A percentile compares a stretch with the other conserved stretches of the same genome.
Evolutionary conservation across 805 yeast genomes (phyloP).

Genomic region (Yarrowia sp.): DNA sequence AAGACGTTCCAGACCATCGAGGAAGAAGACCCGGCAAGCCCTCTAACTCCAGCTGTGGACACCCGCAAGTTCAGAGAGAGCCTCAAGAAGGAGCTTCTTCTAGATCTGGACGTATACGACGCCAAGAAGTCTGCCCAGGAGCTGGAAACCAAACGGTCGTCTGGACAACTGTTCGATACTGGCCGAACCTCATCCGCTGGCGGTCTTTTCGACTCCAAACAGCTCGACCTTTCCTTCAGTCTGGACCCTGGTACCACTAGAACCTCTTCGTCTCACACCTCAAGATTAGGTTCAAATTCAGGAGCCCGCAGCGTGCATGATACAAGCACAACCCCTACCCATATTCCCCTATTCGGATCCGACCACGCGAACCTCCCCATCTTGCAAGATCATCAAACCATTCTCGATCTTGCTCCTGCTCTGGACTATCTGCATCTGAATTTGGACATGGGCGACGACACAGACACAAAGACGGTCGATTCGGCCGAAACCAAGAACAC

Average conservation of each 20-base stretch:
- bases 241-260: neutral
- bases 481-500: constrained; percentile 9
- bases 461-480: constrained; percentile 19
- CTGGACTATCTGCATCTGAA: constrained; percentile 15
- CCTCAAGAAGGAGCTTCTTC: constrained; percentile 29
- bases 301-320: constrained; percentile 27
- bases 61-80: constrained; percentile 13
- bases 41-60: neutral
- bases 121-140: neutral
- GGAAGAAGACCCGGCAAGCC: neutral
- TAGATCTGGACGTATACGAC: constrained; percentile 18
- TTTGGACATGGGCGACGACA: constrained; percentile 14
- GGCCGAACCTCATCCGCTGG: neutral
- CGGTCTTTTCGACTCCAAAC: neutral
- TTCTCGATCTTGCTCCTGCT: constrained; percentile 20
- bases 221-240: constrained; percentile 1
- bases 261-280: neutral
- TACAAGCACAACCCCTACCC: constrained; percentile 20
- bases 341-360: constrained; percentile 20
- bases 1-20: constrained; percentile 25
- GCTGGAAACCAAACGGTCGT: neutral
- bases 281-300: constrained; percentile 19
- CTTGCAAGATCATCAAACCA: neutral
- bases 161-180: neutral
- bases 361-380: constrained; percentile 12